Evolutionary conservation across 2,329 filamentous ascomycete genomes (phyloP), one percentile per base, ranked within the genome.

Genomic region (Teratosphaeria nubilosa): DNA sequence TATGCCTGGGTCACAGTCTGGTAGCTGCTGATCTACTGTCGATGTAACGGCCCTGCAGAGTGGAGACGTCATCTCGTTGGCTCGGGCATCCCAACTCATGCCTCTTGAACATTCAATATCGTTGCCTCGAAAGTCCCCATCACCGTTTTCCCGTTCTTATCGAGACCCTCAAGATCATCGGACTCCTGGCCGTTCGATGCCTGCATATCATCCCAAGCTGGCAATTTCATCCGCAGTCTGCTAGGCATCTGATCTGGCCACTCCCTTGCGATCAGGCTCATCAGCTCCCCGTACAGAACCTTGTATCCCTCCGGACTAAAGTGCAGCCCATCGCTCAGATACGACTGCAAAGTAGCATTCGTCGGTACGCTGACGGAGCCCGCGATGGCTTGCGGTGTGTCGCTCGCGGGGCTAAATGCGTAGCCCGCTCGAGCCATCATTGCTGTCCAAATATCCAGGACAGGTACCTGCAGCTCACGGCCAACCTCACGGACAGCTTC

Each of bases 371-470:
- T 70, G 70, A 80, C 70, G 73, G 82, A 76, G 72, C 91, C 80
- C 16, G 34, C 34, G 14, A 76, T 72, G 30, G 86, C 67, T 4
- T 76, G 73, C 3, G 45, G 78, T 74, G 6, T 53, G n/a, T 27
- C 54, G 52, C n/a, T 61, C 55, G 13, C 13, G 14, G 22, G 22
- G 13, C 22, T 13, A 11, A 16, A 22, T 16, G 76, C 70, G 74
- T 81, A 85, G 1, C 79, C 79, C 2, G 78, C 76, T 52, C 82
- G 78, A 57, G 82, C 78, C 85, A 95, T 89, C 66, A 96, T 80
- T 0, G 83, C 84, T 60, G 82, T 81, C 84, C 89, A 95, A 1
- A 97, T 79, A 72, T 97, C 90, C 24, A 95, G 76, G 1, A 92
- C 80, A 0, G 83, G 78, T 2, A 92, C 66, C 6, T 74, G 71